Percentiles rank a stretch among this genome's conserved stretches.
These are phyloP conservation scores for Peniophora sp. DNA, from an alignment of 1,284 basidiomycete species.

Conservation along the genomic window DNA sequence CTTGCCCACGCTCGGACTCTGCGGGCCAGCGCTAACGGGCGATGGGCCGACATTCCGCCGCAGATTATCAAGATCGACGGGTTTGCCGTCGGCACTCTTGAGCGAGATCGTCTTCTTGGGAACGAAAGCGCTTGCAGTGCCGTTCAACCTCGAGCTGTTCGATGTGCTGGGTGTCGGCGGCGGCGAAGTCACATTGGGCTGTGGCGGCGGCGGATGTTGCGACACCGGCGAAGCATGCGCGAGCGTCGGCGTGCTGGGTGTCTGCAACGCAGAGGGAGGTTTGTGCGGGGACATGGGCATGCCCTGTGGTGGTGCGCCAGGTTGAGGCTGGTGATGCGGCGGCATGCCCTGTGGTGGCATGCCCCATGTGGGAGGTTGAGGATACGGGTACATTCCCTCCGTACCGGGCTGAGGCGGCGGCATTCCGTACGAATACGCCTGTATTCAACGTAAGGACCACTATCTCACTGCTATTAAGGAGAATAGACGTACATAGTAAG, in stretches of 20 bases:
- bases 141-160: conserved; percentile 43
- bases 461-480: conserved; percentile 1
- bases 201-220: conserved; percentile 40
- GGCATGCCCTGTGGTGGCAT: conserved; percentile 33
- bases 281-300: conserved; percentile 62
- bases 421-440: conserved; percentile 18
- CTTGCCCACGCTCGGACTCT: too few relatives aligned
- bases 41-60: conserved; percentile 28
- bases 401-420: conserved; percentile 8
- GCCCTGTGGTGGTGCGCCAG: conserved; percentile 31
- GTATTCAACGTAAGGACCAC: conserved; percentile 16
- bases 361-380: conserved; percentile 17
- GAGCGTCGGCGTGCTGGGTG: conserved; percentile 58
- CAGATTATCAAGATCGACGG: conserved; percentile 47
- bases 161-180: conserved; percentile 58
- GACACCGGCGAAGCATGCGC: conserved; percentile 43
- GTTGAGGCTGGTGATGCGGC: conserved; percentile 21
- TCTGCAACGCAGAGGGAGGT: conserved; percentile 44
- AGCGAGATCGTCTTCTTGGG: conserved; percentile 42
- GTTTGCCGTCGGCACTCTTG: conserved; percentile 49
- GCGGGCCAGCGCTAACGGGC: not conserved
- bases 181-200: conserved; percentile 49
- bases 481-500: conserved; percentile 29
- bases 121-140: conserved; percentile 56
- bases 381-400: conserved; percentile 16